Evolutionary conservation across 148 eudicot species (phyloP).

Genomic region (Polygonum aviculare): DNA sequence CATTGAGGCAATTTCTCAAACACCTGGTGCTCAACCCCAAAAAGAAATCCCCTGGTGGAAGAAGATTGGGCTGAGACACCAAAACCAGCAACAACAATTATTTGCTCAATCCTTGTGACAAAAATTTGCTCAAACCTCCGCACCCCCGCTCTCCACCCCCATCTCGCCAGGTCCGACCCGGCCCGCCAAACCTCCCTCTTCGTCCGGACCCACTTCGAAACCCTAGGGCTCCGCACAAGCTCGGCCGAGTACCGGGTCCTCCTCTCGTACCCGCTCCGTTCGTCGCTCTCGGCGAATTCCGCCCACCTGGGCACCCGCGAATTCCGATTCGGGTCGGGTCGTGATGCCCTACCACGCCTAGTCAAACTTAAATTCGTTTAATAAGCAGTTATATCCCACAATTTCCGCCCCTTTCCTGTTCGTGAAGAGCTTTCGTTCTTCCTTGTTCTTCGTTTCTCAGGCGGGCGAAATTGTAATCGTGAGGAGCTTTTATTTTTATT

Average conservation of each 20-base stretch:
- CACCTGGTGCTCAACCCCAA: slow-evolving; percentile 11
- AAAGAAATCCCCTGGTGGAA: not conserved
- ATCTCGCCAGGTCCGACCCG: slow-evolving; percentile 61
- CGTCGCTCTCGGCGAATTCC: slow-evolving; percentile 46
- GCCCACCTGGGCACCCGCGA: slow-evolving; percentile 12
- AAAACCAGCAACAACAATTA: too few species aligned
- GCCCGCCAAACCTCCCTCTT: slow-evolving; percentile 29
- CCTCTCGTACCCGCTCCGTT: slow-evolving; percentile 48
- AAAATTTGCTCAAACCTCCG: slow-evolving; percentile 17
- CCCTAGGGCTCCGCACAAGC: slow-evolving; percentile 30
- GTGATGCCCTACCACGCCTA: slow-evolving; percentile 77
- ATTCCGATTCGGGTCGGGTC: slow-evolving; percentile 33
- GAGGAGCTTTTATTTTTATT: too few species aligned
- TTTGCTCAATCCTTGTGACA: too few species aligned
- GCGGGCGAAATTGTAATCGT: too few species aligned
- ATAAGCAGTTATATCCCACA: too few species aligned
- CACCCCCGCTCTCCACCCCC: slow-evolving; percentile 62
- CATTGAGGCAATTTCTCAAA: slow-evolving; percentile 24
- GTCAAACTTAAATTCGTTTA: too few species aligned
- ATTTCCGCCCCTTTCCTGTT: too few species aligned
- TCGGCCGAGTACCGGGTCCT: slow-evolving; percentile 38
- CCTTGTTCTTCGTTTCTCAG: too few species aligned
- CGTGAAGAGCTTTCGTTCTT: too few species aligned
- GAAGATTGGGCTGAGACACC: too few species aligned
- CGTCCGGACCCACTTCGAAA: slow-evolving; percentile 44